Base-by-base conservation (phyloP, 805 yeast species). In the Kregervanrija pseudodelftensis region DNA sequence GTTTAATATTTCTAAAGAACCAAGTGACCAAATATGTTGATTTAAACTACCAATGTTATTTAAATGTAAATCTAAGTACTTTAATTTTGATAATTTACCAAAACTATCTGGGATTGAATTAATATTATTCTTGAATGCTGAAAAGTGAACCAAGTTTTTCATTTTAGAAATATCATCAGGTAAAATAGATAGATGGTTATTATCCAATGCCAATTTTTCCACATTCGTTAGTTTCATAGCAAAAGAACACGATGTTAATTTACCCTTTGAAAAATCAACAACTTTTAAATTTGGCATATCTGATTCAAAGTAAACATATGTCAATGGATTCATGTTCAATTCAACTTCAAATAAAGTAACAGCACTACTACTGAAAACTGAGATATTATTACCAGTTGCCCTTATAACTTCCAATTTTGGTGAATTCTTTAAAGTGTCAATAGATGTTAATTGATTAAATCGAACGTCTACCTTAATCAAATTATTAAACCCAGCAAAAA, bases 301-400 rank as follows among this genome's bases (percentile, higher is more conserved):
- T 16, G 72, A 61, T 32, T 76, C 77, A 49, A 80, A 74, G 30
- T 69, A 69, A 50, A 86, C 72, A 46, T 76, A 73, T 0, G 96
- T 88, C 44, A 89, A 77, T 5, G 96, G 97, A 60, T 89, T 90
- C 58, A 84, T 77, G 58, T 85, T 89, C 40, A 89, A 68, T 56
- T 82, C 85, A 36, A 90, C 69, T 12, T 82, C 74, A 56, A 84
- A 76, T 53, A 90, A 66, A 42, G 75, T 75, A 31, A 76, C 75
- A 55, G 86, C 74, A 39, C 73, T 66, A 57, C 79, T 82, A 44
- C 77, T 76, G 58, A 86, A 83, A 12, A 76, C 75, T 0, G 95
- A 79, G 11, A 89, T 81, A 48, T 76, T 76, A 59, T 88, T 88
- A 59, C 85, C 85, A 2, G 91, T 75, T 8, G 87, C 77, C 53